Evolutionary conservation across 163 green algal species (phyloP), one percentile per base, ranked within the genome.

Genomic region (Scenedesmus sp.): DNA sequence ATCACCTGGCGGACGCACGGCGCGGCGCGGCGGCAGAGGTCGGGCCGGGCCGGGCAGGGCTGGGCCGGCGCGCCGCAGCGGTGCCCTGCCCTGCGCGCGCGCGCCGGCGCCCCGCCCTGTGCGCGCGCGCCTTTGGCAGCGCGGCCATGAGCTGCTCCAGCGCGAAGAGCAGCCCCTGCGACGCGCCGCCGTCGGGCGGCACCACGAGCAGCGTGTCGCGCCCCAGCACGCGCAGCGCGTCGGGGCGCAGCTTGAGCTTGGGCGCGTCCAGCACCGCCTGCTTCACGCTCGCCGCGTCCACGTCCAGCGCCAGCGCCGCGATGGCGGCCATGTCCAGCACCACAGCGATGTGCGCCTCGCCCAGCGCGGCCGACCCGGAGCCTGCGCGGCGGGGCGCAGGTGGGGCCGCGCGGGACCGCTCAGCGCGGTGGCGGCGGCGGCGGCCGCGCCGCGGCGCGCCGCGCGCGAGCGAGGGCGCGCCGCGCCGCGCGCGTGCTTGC

Each of bases 241-340:
- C 75, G 31, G 84, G 51, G 83, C 97, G 97, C 29, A 98, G 85
- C 86, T 97, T 97, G 56, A 98, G 85, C 85, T 96, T 96, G 62
- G 90, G 85, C 6, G 82, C 57, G 22, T 64, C 53, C 17, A 94
- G 53, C 31, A 95, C 90, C 34, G 60, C 53, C 66, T 75, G 77
- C 75, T 86, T 88, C 45, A 95, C 88, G 10, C 72, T 88, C 64
- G 80, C 60, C 7, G 89, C 81, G 65, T 90, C 84, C 4, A 99
- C 80, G 57, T 92, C 86, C 53, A 99, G 87, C 87, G 97, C 91
- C 69, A 98, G 89, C 24, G 65, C 65, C 9, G 87, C 63, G 10
- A 94, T 89, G 20, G 63, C 64, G 4, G 77, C 53, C 84, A 91
- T 85, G 79, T 92, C 86, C 26, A 92, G 77, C 2, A 48, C 39